These are phyloP conservation scores for Simmondsia chinensis DNA, from an alignment of 148 eudicot species.

Conservation along the genomic window DNA sequence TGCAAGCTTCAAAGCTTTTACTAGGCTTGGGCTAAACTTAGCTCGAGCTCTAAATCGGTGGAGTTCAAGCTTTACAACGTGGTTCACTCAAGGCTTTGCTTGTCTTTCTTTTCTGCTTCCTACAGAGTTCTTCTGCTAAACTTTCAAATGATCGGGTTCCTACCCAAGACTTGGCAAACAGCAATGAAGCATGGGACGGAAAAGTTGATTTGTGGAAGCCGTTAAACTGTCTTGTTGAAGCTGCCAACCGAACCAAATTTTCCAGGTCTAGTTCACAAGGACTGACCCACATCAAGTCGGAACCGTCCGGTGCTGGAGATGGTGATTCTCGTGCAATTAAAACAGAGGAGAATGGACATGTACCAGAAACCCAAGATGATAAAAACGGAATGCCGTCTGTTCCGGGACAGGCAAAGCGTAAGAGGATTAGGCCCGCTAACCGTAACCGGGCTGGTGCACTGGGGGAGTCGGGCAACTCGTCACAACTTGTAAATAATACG, in stretches of 20 bases:
- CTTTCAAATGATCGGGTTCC: slow-evolving; percentile 31
- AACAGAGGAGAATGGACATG: slow-evolving; percentile 36
- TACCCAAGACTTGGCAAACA: slow-evolving; percentile 32
- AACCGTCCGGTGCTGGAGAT: slow-evolving; percentile 25
- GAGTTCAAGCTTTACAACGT: no score
- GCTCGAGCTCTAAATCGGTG: no score
- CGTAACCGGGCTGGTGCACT: slow-evolving; percentile 21
- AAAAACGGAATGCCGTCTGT: slow-evolving; percentile 17
- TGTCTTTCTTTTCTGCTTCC: not conserved
- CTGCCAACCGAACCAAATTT: slow-evolving; percentile 76
- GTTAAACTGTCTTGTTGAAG: slow-evolving; percentile 76
- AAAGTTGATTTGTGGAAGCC: slow-evolving; percentile 83
- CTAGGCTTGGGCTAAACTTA: no score
- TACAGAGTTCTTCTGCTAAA: slow-evolving; percentile 57
- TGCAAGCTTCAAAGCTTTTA: no score
- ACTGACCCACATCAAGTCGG: slow-evolving; percentile 38
- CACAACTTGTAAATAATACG: slow-evolving; percentile 30
- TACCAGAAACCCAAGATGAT: slow-evolving; percentile 33
- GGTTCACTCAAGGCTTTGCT: no score
- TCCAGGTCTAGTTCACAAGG: slow-evolving; percentile 53
- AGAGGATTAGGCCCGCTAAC: slow-evolving; percentile 31
- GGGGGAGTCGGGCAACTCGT: slow-evolving; percentile 24
- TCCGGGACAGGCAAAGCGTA: slow-evolving; percentile 36
- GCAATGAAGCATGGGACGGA: slow-evolving; percentile 44
- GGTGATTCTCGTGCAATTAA: slow-evolving; percentile 25